Evolutionary conservation across 1,139 yeast genomes (phyloP).

Genomic region (Yamadazyma buinensis): DNA sequence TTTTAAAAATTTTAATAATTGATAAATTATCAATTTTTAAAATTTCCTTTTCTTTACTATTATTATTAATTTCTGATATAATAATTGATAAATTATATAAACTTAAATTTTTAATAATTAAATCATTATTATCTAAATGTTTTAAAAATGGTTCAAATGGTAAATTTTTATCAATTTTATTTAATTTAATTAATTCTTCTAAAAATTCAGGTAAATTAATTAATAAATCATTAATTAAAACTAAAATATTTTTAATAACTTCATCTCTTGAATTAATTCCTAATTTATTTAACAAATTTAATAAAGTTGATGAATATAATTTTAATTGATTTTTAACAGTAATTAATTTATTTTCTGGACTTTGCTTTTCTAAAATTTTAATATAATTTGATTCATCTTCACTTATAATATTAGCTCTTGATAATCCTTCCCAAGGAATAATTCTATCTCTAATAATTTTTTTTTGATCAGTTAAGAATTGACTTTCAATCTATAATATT

Average conservation of each 20-base stretch:
- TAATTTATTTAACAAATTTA: constrained; percentile 52
- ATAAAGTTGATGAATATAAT: constrained; percentile 54
- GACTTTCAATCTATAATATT: constrained; percentile 44
- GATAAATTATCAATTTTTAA: constrained; percentile 26
- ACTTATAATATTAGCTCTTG: constrained; percentile 67
- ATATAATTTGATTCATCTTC: constrained; percentile 64
- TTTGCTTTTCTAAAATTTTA: constrained; percentile 60
- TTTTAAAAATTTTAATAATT: constrained; percentile 40
- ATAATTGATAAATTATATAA: constrained; percentile 44
- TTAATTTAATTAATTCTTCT: constrained; percentile 41
- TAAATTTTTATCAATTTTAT: constrained; percentile 43
- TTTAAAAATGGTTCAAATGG: constrained; percentile 57
- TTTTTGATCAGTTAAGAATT: constrained; percentile 70
- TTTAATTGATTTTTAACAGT: constrained; percentile 45
- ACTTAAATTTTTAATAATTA: constrained; percentile 43
- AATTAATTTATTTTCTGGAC: constrained; percentile 32
- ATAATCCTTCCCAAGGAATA: constrained; percentile 90
- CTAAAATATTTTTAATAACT: constrained; percentile 68
- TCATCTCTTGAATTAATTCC: constrained; percentile 54
- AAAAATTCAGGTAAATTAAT: constrained; percentile 46
- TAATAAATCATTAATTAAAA: constrained; percentile 61
- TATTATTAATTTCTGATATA: constrained; percentile 22
- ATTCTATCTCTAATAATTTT: constrained; percentile 75
- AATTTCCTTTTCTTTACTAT: constrained; percentile 1
- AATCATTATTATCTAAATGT: constrained; percentile 46